Evolutionary conservation across 108 stramenopile genomes (phyloP), one percentile per base, ranked within the genome.

Genomic region (Cyclotella kingstonii): DNA sequence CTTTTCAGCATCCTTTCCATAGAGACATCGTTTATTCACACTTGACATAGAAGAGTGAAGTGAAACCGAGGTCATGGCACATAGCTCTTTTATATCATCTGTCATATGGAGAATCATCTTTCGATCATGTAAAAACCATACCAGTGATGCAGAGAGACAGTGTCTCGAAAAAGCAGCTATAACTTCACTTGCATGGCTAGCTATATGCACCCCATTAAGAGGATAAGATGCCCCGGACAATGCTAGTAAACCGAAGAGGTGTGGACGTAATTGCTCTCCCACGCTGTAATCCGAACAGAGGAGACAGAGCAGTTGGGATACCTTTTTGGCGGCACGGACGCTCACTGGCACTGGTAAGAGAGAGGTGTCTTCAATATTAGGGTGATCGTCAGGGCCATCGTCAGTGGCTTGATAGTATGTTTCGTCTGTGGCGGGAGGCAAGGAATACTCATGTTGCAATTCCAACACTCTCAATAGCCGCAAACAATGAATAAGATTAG

Each of bases 41-140:
- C 64, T 23, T 28, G 40, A 59, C 2, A 18, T 22, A 9, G 50
- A 48, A 36, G 40, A 36, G 8, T 47, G 39, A 10, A 35, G 45
- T 7, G 72, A 60, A n/a, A 61, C 57, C n/a, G 65, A 38, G 10
- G 74, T 79, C 50, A 91, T 79, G 40, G 83, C 92, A 57, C 83
- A 81, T 29, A 97, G 64, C 48, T 97, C 93, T 54, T 91, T 90
- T 63, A 97, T 63, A 69, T 97, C 96, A 60, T 94, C 94, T 19
- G 93, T 93, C 84, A 97, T 93, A 70, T 95, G 91, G 43, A 91
- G 66, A 62, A 97, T 91, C 81, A 95, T 94, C 58, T 91, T 92
- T 40, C 88, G 66, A 72, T 97, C 93, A 59, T 95, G 94, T 10
- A 97, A 67, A 56, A 94, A 95, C 86, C 83, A 93, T 5, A 95